Conservation (phyloP, 1,284 basidiomycete species). For the Apiotrichum porosum region DNA sequence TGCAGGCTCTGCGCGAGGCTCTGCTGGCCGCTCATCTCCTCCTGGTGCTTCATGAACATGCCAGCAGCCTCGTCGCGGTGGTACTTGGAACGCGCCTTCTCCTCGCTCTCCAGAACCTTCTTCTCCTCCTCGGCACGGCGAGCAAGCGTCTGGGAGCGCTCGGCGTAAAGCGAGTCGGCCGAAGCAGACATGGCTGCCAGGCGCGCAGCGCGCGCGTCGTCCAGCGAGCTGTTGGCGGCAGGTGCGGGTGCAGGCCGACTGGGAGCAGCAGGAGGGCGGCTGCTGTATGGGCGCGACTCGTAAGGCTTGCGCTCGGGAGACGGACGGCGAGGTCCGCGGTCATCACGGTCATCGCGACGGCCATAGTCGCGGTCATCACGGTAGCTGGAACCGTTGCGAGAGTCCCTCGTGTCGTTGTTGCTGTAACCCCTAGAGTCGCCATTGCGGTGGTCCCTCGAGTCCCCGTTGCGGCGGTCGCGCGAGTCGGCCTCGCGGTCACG, state of each 20-base stretch:
- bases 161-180: conserved; percentile 56
- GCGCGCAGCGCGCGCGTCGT: conserved; percentile 68
- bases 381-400: neutral
- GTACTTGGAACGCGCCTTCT: conserved; percentile 32
- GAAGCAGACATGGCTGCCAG: conserved; percentile 79
- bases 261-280: too few relatives aligned
- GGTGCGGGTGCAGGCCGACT: neutral
- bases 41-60: conserved; percentile 44
- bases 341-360: conserved; percentile 31
- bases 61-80: conserved; percentile 43
- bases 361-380: neutral
- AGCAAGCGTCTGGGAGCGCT: conserved; percentile 34
- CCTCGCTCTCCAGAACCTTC: conserved; percentile 29
- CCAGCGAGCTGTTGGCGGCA: conserved; percentile 22
- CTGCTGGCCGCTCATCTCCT: conserved; percentile 30
- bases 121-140: conserved; percentile 34
- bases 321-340: conserved; percentile 29
- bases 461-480: neutral
- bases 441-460: neutral
- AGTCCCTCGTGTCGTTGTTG: neutral
- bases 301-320: conserved; percentile 22
- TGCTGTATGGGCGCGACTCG: conserved; percentile 11
- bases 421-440: neutral
- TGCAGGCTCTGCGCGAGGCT: conserved; percentile 41
- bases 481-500: neutral